These are phyloP conservation scores for Leishmania mexicana DNA, from an alignment of 208 protist species.

Conservation along the genomic window DNA sequence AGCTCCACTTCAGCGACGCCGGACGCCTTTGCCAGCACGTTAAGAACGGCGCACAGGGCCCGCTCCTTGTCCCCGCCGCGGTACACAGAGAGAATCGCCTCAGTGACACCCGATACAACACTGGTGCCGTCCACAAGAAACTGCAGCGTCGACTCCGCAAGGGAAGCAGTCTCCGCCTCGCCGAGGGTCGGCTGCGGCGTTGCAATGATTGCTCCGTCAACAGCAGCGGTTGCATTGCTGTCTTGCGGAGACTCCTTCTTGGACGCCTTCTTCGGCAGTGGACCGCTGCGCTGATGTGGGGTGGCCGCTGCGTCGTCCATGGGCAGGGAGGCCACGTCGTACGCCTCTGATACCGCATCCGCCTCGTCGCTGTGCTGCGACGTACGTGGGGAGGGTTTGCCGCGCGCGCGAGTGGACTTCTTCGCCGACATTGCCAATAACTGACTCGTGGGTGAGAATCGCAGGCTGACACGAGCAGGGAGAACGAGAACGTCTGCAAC, in stretches of 20 bases:
- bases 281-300: background rate
- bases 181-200: slow-evolving; percentile 16
- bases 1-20: slow-evolving; percentile 80
- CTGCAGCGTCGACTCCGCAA: slow-evolving; percentile 52
- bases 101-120: slow-evolving; percentile 31
- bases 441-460: background rate
- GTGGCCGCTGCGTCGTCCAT: slow-evolving; percentile 26
- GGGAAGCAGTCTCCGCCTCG: slow-evolving; percentile 35
- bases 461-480: background rate
- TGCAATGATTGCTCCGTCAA: background rate
- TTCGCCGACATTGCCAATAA: slow-evolving; percentile 6
- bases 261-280: slow-evolving; percentile 13
- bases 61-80: slow-evolving; percentile 31
- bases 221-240: slow-evolving; percentile 4
- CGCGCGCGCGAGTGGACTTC: background rate
- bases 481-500: background rate
- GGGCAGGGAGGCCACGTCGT: slow-evolving; percentile 33
- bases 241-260: slow-evolving; percentile 20
- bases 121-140: slow-evolving; percentile 49
- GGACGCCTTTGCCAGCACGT: slow-evolving; percentile 71
- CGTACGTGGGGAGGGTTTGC: background rate
- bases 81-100: slow-evolving; percentile 63
- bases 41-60: slow-evolving; percentile 74
- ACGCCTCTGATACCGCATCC: slow-evolving; percentile 5
- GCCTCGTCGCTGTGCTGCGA: background rate